Conservation (phyloP, 495 filamentous ascomycete genomes). For the Mycothermus thermophilus region DNA sequence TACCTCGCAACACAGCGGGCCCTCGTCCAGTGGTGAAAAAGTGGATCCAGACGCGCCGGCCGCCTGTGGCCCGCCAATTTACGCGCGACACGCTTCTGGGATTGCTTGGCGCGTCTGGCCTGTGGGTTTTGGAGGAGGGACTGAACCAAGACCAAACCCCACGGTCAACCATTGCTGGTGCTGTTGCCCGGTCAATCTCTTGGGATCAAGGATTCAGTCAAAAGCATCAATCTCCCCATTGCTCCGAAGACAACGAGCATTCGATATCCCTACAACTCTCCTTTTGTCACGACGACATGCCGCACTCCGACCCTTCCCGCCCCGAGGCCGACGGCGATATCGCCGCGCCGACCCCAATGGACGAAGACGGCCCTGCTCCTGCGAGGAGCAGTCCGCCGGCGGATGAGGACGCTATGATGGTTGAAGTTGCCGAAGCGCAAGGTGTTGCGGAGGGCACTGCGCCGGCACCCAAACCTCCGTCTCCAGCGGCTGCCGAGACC, state of each 20-base stretch:
- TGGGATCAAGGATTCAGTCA: too few relatives aligned
- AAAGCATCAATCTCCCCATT: neutral
- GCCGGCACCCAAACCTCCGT: neutral
- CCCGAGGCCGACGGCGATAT: neutral
- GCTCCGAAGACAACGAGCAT: too few relatives aligned
- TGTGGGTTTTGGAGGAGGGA: too few relatives aligned
- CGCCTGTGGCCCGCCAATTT: constrained; percentile 7
- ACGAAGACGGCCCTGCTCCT: constrained; percentile 1
- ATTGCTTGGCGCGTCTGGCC: constrained; percentile 6
- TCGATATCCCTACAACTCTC: too few relatives aligned
- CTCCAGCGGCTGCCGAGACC: neutral
- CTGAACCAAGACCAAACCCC: neutral
- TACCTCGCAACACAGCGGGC: too few relatives aligned
- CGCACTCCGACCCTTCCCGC: constrained; percentile 8
- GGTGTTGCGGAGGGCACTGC: neutral
- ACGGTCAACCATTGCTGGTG: neutral
- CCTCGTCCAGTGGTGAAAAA: too few relatives aligned
- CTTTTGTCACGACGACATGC: too few relatives aligned
- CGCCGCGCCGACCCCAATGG: constrained; percentile 5
- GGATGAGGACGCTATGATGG: constrained; percentile 12
- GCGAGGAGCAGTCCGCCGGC: neutral
- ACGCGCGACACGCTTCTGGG: constrained; percentile 2
- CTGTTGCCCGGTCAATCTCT: neutral
- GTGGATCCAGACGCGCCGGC: too few relatives aligned
- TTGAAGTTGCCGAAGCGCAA: constrained; percentile 3